Evolutionary conservation across 345 rosid genomes (phyloP), one percentile per base, ranked within the genome.

Genomic region (Erysimum cheiranthoides): DNA sequence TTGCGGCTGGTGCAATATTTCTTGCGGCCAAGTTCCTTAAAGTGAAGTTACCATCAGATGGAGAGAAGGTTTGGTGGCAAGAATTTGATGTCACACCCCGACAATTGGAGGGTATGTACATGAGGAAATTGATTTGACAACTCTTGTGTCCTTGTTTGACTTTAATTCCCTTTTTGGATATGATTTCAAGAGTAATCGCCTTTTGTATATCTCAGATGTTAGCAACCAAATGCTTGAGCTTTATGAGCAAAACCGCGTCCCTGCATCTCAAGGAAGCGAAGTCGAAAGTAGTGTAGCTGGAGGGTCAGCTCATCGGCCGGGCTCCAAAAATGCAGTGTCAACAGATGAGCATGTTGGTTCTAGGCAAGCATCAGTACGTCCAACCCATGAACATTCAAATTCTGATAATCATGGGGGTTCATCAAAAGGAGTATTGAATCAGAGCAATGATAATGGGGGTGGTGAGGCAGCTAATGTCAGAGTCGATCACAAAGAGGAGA

Each of bases 41-140:
- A 86, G 97, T 94, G 82, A 94, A 92, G 89, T 97, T 94, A 58
- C 97, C 99, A 56, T 89, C 97, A 27, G 99, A 92, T 56, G 99
- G 96, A 54, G 99, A 94, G 79, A 92, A 82, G 87, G 93, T 89
- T 81, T 94, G 97, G 98, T 93, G 98, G 98, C 98, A 93, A 79
- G 96, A 93, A 80, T 93, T 93, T 87, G 93, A 90, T 78, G 96
- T 93, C 86, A 93, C 96, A 78, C 98, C 95, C 57, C 89, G 96
- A 78, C 95, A 89, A 62, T 80, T 93, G 75, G 98, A 93, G 79
- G 98, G 97, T 90, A 68, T 76, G 91, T 87, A 68, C 69, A 65
- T 39, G 56, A 42, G 59, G 34, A 52, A 50, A 66, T 13, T 27
- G 11, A 30, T 42, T 10, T 78, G 60, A 50, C 6, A n/a, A 9